Evolutionary conservation across 805 yeast species (phyloP).

Genomic region (Cyberlindnera mycetangii): DNA sequence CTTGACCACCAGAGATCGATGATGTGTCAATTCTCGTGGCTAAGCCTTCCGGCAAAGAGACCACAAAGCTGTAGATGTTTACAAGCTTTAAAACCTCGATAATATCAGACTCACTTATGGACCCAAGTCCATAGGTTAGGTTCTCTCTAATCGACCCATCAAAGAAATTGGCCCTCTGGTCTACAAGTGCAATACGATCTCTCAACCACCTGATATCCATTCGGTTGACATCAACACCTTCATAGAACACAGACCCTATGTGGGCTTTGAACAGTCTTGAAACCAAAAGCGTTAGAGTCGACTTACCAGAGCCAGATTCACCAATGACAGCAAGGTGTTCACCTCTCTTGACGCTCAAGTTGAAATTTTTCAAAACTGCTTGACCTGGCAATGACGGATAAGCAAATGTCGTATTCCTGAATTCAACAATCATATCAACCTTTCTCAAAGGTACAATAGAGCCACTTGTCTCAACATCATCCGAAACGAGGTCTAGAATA

Average conservation of each 20-base stretch:
- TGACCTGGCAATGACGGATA: constrained; percentile 38
- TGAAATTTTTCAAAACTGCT: constrained; percentile 40
- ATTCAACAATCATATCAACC: constrained; percentile 31
- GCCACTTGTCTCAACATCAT: constrained; percentile 39
- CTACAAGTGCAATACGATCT: constrained; percentile 59
- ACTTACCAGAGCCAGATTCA: constrained; percentile 88
- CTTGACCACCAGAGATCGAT: constrained; percentile 84
- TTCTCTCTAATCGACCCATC: constrained; percentile 75
- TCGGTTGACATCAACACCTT: constrained; percentile 43
- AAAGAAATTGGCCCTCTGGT: constrained; percentile 70
- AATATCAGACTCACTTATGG: constrained; percentile 36
- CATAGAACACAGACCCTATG: constrained; percentile 40
- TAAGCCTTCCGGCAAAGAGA: constrained; percentile 53
- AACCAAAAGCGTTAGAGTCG: constrained; percentile 63
- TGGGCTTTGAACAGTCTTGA: constrained; percentile 47
- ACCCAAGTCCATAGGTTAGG: constrained; percentile 53
- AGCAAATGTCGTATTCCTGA: constrained; percentile 46
- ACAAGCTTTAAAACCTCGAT: constrained; percentile 40
- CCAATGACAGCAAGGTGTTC: constrained; percentile 73
- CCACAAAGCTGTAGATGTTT: constrained; percentile 53
- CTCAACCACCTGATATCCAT: constrained; percentile 51
- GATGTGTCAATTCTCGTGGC: constrained; percentile 53
- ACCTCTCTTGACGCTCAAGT: constrained; percentile 40
- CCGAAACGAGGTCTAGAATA: constrained; percentile 35
- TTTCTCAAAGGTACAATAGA: constrained; percentile 27